phyloP scores from a whole-genome alignment of 331 rosid genomes.

The Quercus phellos region DNA sequence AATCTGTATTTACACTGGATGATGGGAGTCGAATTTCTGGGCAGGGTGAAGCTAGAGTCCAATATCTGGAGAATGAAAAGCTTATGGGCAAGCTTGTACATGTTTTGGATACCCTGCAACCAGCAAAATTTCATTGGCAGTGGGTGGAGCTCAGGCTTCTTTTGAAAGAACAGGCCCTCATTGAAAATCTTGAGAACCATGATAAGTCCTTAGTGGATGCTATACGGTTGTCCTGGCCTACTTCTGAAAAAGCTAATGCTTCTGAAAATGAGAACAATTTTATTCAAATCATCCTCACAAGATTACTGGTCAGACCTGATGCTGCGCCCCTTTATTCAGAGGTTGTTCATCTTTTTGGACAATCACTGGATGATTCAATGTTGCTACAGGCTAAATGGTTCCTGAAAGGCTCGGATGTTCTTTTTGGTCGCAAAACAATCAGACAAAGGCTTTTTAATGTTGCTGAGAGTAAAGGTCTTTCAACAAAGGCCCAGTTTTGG shows the following conservation, averaged over 20 bases:
- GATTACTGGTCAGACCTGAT: conserved; percentile 96
- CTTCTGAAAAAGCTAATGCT: conserved; percentile 67
- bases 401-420: conserved; percentile 85
- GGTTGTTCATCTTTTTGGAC: conserved; percentile 93
- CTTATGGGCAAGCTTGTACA: conserved; percentile 77
- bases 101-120: conserved; percentile 87
- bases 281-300: conserved; percentile 78
- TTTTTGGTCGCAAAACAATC: conserved; percentile 84
- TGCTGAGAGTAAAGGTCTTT: conserved; percentile 65
- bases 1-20: conserved; percentile 33
- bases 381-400: conserved; percentile 95
- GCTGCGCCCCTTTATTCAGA: conserved; percentile 93
- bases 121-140: conserved; percentile 99
- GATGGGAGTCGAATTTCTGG: conserved; percentile 58
- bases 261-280: conserved; percentile 93
- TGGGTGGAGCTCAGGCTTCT: conserved; percentile 98
- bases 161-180: conserved; percentile 84
- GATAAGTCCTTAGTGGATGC: conserved; percentile 72
- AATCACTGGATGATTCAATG: conserved; percentile 93
- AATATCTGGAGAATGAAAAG: conserved; percentile 54
- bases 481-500: conserved; percentile 66
- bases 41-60: conserved; percentile 53
- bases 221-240: conserved; percentile 67
- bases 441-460: conserved; percentile 69
- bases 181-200: conserved; percentile 65